Evolutionary conservation across 2,329 filamentous ascomycete genomes (phyloP).

Genomic region (Blastomyces gilchristii): DNA sequence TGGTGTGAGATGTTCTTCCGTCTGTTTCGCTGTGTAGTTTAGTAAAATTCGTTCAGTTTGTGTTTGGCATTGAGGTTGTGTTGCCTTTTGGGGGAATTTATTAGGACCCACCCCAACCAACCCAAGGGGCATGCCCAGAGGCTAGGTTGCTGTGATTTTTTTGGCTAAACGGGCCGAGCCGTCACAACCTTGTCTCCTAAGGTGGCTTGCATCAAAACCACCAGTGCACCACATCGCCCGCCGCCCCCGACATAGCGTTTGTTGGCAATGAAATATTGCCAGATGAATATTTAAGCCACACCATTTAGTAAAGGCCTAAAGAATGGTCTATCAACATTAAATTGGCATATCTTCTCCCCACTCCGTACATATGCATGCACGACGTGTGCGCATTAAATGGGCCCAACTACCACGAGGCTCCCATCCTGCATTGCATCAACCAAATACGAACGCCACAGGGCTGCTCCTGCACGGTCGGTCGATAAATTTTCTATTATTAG

Average conservation of each 20-base stretch:
- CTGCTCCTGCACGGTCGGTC: not conserved
- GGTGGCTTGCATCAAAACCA: too few species aligned
- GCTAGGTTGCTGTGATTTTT: too few species aligned
- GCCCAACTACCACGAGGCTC: not conserved
- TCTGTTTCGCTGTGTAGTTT: not conserved
- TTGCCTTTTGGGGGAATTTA: not conserved
- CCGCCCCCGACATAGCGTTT: too few species aligned
- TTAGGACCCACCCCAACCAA: too few species aligned
- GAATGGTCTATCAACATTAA: not conserved
- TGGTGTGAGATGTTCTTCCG: not conserved
- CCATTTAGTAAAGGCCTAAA: not conserved
- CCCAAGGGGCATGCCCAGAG: too few species aligned
- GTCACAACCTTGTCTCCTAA: too few species aligned
- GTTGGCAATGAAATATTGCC: too few species aligned
- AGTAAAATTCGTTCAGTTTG: not conserved
- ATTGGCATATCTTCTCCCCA: not conserved
- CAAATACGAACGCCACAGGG: not conserved
- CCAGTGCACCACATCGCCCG: too few species aligned
- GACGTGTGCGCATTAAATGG: not conserved
- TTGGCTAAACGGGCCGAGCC: too few species aligned
- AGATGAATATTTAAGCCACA: not conserved
- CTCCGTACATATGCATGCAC: not conserved
- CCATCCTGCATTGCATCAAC: not conserved
- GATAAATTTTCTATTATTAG: not conserved
- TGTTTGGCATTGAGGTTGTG: not conserved